Percentiles rank a stretch among this genome's conserved stretches.
Evolutionary conservation across 2,329 filamentous ascomycete genomes (phyloP).

Genomic region (Trichoderma sp.): DNA sequence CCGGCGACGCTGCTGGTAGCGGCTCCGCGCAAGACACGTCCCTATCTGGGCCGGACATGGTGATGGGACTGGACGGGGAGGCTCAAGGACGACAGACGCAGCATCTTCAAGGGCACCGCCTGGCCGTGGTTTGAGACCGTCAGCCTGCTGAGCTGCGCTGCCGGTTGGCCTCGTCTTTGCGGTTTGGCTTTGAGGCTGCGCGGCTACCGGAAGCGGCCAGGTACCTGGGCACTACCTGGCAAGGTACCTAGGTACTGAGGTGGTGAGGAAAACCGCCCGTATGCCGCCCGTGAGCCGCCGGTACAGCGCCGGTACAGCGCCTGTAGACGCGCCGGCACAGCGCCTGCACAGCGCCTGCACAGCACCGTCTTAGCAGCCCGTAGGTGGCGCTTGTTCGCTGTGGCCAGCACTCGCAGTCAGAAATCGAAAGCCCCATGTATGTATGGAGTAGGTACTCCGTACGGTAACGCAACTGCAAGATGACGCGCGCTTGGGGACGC

Average conservation of each 20-base stretch:
- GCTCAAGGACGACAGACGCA: conserved; percentile 5
- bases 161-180: background rate
- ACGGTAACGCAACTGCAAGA: background rate
- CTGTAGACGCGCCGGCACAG: background rate
- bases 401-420: no score
- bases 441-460: background rate
- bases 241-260: no score
- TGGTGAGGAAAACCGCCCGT: no score
- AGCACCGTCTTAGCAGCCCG: background rate
- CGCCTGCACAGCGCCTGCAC: background rate
- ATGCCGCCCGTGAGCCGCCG: background rate
- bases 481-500: no score
- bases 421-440: no score
- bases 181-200: conserved; percentile 7
- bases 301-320: background rate
- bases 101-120: conserved; percentile 17
- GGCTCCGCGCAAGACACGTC: conserved; percentile 7
- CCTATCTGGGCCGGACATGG: conserved; percentile 20
- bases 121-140: background rate
- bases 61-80: conserved; percentile 11
- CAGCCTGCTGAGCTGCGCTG: conserved; percentile 2
- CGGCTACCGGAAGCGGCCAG: conserved; percentile 13
- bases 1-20: background rate
- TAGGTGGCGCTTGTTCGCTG: background rate
- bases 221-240: background rate